These are phyloP conservation scores for Didymella pomorum DNA, from an alignment of 2,329 filamentous ascomycete genomes.

Conservation along the genomic window DNA sequence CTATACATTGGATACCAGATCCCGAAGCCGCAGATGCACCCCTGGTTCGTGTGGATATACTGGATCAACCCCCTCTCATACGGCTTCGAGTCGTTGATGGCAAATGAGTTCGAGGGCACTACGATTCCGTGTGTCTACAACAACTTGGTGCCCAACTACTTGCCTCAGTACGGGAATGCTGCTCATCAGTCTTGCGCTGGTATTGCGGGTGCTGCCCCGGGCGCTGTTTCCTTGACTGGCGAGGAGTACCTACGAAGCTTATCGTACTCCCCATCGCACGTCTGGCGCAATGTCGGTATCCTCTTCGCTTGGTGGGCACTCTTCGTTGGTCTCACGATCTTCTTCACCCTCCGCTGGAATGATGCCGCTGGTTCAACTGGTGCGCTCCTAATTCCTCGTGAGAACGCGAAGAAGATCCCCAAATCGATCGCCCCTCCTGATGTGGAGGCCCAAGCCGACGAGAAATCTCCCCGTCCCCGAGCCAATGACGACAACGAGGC, in stretches of 20 bases:
- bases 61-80: slow-evolving; percentile 81
- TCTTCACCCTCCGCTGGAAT: slow-evolving; percentile 66
- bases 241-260: slow-evolving; percentile 67
- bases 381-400: slow-evolving; percentile 67
- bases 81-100: slow-evolving; percentile 78
- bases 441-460: slow-evolving; percentile 57
- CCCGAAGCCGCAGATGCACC: slow-evolving; percentile 59
- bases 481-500: not conserved
- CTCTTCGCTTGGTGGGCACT: slow-evolving; percentile 54
- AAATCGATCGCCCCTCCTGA: slow-evolving; percentile 49
- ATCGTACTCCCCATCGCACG: slow-evolving; percentile 44
- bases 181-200: slow-evolving; percentile 64
- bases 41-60: slow-evolving; percentile 64
- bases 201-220: slow-evolving; percentile 62
- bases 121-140: slow-evolving; percentile 58
- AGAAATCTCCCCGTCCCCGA: slow-evolving; percentile 24
- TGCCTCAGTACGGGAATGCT: slow-evolving; percentile 55
- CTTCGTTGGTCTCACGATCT: slow-evolving; percentile 64
- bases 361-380: slow-evolving; percentile 60
- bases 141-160: slow-evolving; percentile 61
- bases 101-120: slow-evolving; percentile 66
- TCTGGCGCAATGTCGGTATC: slow-evolving; percentile 55
- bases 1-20: slow-evolving; percentile 70
- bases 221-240: slow-evolving; percentile 61
- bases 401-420: slow-evolving; percentile 33